A percentile compares a stretch with the other conserved stretches of the same genome.
These are phyloP conservation scores for Ganoderma sinense DNA, from an alignment of 1,284 basidiomycete genomes.

Conservation along the genomic window DNA sequence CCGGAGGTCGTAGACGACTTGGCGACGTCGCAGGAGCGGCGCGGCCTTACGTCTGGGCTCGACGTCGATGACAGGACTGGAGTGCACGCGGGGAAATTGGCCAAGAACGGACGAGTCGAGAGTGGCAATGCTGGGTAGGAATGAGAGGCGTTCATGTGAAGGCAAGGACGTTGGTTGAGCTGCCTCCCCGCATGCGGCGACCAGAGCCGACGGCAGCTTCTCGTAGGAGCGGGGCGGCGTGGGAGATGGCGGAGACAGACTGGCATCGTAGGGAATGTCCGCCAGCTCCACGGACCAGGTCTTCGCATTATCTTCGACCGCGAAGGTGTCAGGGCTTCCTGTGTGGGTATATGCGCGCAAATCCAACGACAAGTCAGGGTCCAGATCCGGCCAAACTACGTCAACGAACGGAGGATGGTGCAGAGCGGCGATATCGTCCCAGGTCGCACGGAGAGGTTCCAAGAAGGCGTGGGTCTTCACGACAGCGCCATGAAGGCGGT, in stretches of 20 bases:
- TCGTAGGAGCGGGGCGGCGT: background rate
- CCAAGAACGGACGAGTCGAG: slow-evolving; percentile 4
- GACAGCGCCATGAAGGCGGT: slow-evolving; percentile 21
- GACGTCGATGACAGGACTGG: background rate
- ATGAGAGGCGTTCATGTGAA: background rate
- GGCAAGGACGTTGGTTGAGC: background rate
- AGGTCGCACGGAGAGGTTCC: slow-evolving; percentile 18
- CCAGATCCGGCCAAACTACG: slow-evolving; percentile 19
- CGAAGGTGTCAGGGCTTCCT: slow-evolving; percentile 5
- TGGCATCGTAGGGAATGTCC: slow-evolving; percentile 21
- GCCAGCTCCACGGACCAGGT: slow-evolving; percentile 9
- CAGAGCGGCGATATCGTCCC: slow-evolving; percentile 28
- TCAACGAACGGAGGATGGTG: slow-evolving; percentile 25
- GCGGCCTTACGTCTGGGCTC: background rate
- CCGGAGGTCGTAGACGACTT: slow-evolving; percentile 26
- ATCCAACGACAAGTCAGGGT: slow-evolving; percentile 25
- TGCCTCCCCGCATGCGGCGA: background rate
- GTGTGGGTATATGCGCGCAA: slow-evolving; percentile 22
- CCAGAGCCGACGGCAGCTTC: background rate
- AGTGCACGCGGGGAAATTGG: background rate
- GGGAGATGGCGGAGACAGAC: background rate
- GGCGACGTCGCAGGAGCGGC: slow-evolving; percentile 26
- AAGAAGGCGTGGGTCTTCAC: slow-evolving; percentile 28
- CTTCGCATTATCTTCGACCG: background rate
- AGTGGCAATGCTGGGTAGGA: slow-evolving; percentile 17